Evolutionary conservation across 1,139 yeast species (phyloP).

Genomic region (Yamadazyma triangularis): DNA sequence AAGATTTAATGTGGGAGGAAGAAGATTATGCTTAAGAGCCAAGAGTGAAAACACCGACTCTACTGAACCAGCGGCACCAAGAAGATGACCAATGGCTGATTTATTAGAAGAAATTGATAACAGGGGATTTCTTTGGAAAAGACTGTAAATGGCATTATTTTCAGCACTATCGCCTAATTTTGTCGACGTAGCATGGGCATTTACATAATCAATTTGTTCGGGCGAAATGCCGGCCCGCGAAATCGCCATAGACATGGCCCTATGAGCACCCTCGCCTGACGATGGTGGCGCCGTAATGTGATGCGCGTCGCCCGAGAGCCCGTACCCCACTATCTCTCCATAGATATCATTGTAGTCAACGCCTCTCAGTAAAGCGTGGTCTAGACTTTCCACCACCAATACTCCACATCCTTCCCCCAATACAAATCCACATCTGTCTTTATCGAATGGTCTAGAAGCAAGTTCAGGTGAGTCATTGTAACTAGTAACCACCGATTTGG

Average conservation of each 20-base stretch:
- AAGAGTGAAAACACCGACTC: slow-evolving; percentile 79
- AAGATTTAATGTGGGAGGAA: slow-evolving; percentile 84
- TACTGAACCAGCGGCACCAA: slow-evolving; percentile 96
- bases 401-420: slow-evolving; percentile 92
- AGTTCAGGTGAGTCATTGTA: slow-evolving; percentile 56
- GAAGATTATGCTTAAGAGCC: slow-evolving; percentile 49
- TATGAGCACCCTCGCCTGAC: slow-evolving; percentile 78
- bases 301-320: slow-evolving; percentile 85
- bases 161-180: slow-evolving; percentile 87
- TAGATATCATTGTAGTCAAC: slow-evolving; percentile 53
- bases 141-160: slow-evolving; percentile 60
- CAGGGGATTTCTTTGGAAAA: slow-evolving; percentile 32
- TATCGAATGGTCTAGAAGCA: slow-evolving; percentile 89
- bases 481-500: slow-evolving; percentile 70
- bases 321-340: slow-evolving; percentile 84
- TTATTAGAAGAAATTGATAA: slow-evolving; percentile 73
- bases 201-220: slow-evolving; percentile 62
- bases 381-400: slow-evolving; percentile 67
- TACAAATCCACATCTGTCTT: slow-evolving; percentile 77
- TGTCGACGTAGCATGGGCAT: slow-evolving; percentile 98
- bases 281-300: slow-evolving; percentile 91
- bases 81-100: slow-evolving; percentile 87
- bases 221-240: slow-evolving; percentile 41
- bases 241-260: slow-evolving; percentile 80
- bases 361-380: slow-evolving; percentile 68